Base-by-base conservation (phyloP, 2,329 filamentous ascomycete genomes). In the Penicillium sp. region DNA sequence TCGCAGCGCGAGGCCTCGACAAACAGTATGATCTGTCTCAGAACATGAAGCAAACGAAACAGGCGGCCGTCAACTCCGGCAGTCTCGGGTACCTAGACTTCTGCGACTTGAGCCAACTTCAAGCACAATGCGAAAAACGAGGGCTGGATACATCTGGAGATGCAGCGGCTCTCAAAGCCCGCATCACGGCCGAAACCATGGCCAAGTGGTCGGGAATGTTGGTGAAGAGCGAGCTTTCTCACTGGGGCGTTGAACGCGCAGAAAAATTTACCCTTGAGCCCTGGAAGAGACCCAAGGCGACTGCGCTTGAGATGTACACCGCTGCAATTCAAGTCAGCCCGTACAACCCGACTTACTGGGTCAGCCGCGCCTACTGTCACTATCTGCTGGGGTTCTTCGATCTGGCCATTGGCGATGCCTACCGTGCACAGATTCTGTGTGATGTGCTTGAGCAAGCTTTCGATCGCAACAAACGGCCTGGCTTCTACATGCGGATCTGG, bases 261-360 rank as follows among this genome's bases (percentile, higher is more conserved):
- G 22, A 60, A 5, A 54, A 63, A 12, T 49, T 60, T 7, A 25
- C 37, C 5, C 50, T 74, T 14, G 57, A 61, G 5, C 66, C 73
- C 2, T 55, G 52, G 22, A 54, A 20, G 2, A 63, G 45, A 48
- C 17, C 37, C 10, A 22, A 52, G 15, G 60, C 63, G 51, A 55
- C 58, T 28, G 58, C 63, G 3, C 60, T 75, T 10, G 72, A 76
- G 31, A 71, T 76, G 67, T 77, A 76, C 58, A 77, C 75, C 1
- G 71, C 69, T 56, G 73, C 73, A 17, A 71, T 76, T 39, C 56
- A 66, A 8, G 55, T 73, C 17, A 75, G 68, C 47, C 75, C 75
- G 1, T 76, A 76, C 55, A 77, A 76, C 45, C 73, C 75, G 8
- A 56, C 73, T 3, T 76, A 76, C 62, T 77, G 75, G 75, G 59